Evolutionary conservation across 2,329 filamentous ascomycete genomes (phyloP), one percentile per base, ranked within the genome.

Genomic region (Xylaria sp.): DNA sequence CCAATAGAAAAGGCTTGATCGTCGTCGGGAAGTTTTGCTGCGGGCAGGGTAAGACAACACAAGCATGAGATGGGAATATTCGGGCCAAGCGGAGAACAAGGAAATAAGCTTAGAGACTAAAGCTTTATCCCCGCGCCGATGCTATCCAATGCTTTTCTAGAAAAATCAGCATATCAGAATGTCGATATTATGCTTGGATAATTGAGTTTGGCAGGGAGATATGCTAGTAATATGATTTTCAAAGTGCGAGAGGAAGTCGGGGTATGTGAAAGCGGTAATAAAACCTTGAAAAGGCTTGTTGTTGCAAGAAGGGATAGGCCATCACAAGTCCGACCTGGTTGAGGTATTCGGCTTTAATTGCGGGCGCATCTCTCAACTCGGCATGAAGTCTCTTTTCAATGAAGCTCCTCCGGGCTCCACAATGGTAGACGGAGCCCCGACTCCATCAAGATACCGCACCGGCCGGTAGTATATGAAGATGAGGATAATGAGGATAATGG

Each of bases 1-100:
- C 82, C 82, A 57, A 85, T 82, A 1, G 44, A 29, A n/a, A 68
- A 57, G 9, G 50, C 35, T 53, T 68, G 47, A 51, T 57, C 50
- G 32, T 35, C 2, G 4, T 65, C 66, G 3, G 62, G 37, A 16
- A 65, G 25, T 6, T 40, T 68, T n/a, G 53, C 51, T 21, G 42
- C 42, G 10, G 29, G 53, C 6, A n/a, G 5, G 8, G 61, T 58
- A 29, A 64, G 42, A 13, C 61, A n/a, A 9, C n/a, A 10, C 25
- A n/a, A n/a, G n/a, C 2, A 40, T 23, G 3, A 23, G 10, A 23
- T 21, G 42, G 48, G 42, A 48, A 35, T 2, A 47, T 32, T 35
- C 10, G n/a, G 32, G 16, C 21, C 21, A 23, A 48, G 18, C 3
- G 21, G 23, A 32, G 55, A 1, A 5, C n/a, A 3, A 4, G 23